Evolutionary conservation across 768 basidiomycete genomes (phyloP).

Genomic region (Gautieria morchelliformis): DNA sequence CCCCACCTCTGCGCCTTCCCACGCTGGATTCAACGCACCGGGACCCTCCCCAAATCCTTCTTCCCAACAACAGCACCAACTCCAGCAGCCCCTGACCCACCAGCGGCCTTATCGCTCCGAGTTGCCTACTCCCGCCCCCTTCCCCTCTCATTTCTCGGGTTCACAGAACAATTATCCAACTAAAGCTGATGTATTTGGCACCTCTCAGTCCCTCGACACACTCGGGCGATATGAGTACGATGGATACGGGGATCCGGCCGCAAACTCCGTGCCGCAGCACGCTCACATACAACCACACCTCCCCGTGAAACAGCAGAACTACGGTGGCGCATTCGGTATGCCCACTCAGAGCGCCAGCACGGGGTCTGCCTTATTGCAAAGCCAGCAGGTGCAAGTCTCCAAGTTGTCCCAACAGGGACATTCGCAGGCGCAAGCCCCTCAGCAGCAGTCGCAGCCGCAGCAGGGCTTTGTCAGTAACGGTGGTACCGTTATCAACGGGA

Average conservation of each 20-base stretch:
- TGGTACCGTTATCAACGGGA: not conserved
- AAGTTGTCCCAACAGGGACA: not conserved
- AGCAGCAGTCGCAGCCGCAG: constrained; percentile 7
- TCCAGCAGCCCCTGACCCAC: not conserved
- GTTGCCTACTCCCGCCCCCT: not conserved
- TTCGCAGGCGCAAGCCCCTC: constrained; percentile 21
- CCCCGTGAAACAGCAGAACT: not conserved
- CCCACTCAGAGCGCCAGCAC: not conserved
- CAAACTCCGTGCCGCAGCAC: not conserved
- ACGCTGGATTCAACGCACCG: not conserved
- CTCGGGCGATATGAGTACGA: constrained; percentile 3
- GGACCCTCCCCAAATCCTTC: not conserved
- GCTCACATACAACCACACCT: not conserved
- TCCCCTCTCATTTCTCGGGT: not conserved
- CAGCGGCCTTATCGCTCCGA: not conserved
- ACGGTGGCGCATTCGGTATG: not conserved
- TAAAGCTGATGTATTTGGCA: constrained; percentile 9
- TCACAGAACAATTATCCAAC: constrained; percentile 1
- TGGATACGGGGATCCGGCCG: not conserved
- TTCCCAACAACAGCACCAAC: constrained; percentile 20
- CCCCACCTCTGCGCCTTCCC: not conserved
- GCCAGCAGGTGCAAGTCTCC: constrained; percentile 9
- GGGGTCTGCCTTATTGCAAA: constrained; percentile 8
- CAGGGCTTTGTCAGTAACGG: not conserved
- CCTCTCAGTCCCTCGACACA: not conserved